Conservation (phyloP, 495 filamentous ascomycete species). For the Penicillium salamii region DNA sequence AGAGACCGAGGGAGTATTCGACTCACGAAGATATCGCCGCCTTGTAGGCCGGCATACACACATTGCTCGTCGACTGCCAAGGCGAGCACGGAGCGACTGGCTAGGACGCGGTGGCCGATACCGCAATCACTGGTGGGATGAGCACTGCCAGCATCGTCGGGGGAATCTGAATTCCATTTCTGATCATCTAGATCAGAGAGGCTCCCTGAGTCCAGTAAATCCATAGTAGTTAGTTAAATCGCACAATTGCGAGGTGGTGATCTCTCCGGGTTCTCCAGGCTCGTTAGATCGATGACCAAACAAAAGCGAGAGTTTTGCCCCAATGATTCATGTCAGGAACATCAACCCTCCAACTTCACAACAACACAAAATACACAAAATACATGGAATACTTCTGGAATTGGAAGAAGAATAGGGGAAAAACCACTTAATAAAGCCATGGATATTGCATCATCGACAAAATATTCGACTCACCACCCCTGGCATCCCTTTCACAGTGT, state of each 20-base stretch:
- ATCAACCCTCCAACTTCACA: too few species aligned
- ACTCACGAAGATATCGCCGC: slow-evolving; percentile 79
- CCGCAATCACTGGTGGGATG: slow-evolving; percentile 34
- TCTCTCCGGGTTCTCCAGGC: too few species aligned
- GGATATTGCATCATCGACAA: slow-evolving; percentile 28
- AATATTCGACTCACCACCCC: slow-evolving; percentile 32
- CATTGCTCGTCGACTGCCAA: slow-evolving; percentile 46
- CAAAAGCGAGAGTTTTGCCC: background rate
- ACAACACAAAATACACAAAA: too few species aligned
- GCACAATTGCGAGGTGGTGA: too few species aligned
- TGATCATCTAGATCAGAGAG: slow-evolving; percentile 40
- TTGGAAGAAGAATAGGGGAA: background rate
- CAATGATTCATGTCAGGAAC: background rate
- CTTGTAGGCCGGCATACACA: slow-evolving; percentile 78
- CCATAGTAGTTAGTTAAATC: slow-evolving; percentile 24
- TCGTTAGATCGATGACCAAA: too few species aligned
- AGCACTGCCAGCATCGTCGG: slow-evolving; percentile 10
- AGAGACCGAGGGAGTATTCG: background rate
- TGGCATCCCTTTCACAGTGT: slow-evolving; percentile 18
- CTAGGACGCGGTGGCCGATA: slow-evolving; percentile 45
- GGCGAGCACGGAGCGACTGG: slow-evolving; percentile 47
- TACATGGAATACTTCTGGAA: too few species aligned
- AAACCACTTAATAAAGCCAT: background rate
- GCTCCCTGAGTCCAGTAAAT: slow-evolving; percentile 39
- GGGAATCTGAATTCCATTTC: slow-evolving; percentile 42